Base-by-base conservation (phyloP, 2,329 filamentous ascomycete species). In the Alternaria panax region DNA sequence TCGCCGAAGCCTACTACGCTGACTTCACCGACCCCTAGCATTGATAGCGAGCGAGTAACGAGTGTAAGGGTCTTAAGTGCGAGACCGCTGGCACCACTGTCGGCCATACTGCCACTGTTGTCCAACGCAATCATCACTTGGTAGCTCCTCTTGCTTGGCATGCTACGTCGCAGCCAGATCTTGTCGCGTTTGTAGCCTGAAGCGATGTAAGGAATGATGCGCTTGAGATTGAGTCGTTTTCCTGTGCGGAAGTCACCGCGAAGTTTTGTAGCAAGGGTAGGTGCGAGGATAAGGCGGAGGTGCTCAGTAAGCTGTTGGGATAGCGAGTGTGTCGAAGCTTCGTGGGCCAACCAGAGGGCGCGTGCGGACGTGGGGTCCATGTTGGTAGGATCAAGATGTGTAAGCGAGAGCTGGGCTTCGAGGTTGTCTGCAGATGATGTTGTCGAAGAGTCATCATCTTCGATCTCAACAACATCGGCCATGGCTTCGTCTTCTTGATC, bases 111-210 rank as follows among this genome's bases (percentile, higher is more conserved):
- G 78, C 91, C 92, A 71, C 90, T 94, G 82, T 99, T 95, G 78
- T 99, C 95, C 36, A 99, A 92, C 38, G 95, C 96, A 50, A 99
- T 90, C 82, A 99, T 88, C 78, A 99, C 96, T 79, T 99, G 96
- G 80, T 99, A 99, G 57, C 90, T 90, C 40, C 96, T 90, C 80
- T 98, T 98, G 36, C 90, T 94, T 1, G 96, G 96, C 50, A 97
- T 88, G 32, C 88, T 90, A 56, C 96, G 89, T 14, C 96, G 91
- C 90, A 99, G 96, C 95, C 95, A 99, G 80, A 99, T 99, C 84
- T 99, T 99, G 86, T 99, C 95, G 61, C 95, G 92, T 84, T 97
- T 98, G 85, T 97, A 99, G 75, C 91, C 90, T 0, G 93, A 98
- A 1, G 96, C 95, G 69, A 99, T 98, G 81, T 99, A 99, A 0